Evolutionary conservation across 371 early-diverging fungal genomes (phyloP), one percentile per base, ranked within the genome.

Genomic region (Choanephora cucurbitarum): DNA sequence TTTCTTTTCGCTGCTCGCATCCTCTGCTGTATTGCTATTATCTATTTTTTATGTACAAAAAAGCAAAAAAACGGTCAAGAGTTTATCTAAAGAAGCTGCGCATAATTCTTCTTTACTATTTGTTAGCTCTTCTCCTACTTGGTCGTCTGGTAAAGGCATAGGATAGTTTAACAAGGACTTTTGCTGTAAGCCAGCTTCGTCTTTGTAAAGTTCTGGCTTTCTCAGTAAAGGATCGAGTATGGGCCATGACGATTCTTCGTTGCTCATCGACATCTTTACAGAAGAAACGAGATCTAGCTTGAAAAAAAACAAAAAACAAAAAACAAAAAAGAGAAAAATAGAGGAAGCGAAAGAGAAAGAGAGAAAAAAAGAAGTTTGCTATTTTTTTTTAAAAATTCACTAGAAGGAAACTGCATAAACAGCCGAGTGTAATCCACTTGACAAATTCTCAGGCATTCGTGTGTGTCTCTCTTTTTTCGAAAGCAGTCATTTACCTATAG

Each of bases 201-300:
- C 39, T 21, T 40, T n/a, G 8, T 8, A 15, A 15, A 22, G 15
- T 5, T 17, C 13, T n/a, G 17, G 41, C 23, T 50, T 22, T 24
- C 24, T 39, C 37, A 55, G 47, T 9, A 48, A 37, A 31, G 55
- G 55, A 28, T 55, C 55, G 21, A 55, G 47, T 23, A 55, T 47
- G 18, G 47, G 24, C 55, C 55, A 55, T 40, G 47, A 31, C 15
- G 55, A 55, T 24, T 46, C 15, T 32, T 17, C 40, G 33, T 55
- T 46, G 2, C 5, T n/a, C 9, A n/a, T 31, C 47, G 40, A 47
- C 55, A 47, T 44, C 31, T 37, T 47, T 47, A 28, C 28, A n/a
- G n/a, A n/a, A n/a, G n/a, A n/a, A n/a, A n/a, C n/a, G n/a, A n/a
- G n/a, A n/a, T n/a, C n/a, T n/a, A n/a, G n/a, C n/a, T n/a, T n/a